Evolutionary conservation across 768 basidiomycete genomes (phyloP).

Genomic region (Lactarius trivialis): DNA sequence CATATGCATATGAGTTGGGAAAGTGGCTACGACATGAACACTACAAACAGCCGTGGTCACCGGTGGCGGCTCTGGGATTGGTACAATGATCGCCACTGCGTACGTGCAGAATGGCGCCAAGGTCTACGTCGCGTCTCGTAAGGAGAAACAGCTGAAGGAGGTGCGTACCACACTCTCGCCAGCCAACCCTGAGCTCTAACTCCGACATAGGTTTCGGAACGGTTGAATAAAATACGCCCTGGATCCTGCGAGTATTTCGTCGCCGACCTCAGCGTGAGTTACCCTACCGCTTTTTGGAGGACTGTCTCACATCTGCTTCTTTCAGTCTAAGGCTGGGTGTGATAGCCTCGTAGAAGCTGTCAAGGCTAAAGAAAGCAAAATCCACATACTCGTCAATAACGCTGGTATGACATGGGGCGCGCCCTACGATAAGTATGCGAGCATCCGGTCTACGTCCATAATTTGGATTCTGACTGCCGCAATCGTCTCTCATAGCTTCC

Average conservation of each 20-base stretch:
- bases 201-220: constrained; percentile 31
- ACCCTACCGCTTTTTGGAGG: neutral
- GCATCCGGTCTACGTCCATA: neutral
- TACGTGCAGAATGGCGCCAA: constrained; percentile 82
- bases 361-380: constrained; percentile 59
- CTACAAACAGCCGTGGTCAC: constrained; percentile 57
- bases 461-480: neutral
- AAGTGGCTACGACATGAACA: neutral
- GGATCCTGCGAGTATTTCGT: constrained; percentile 67
- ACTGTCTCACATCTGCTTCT: neutral
- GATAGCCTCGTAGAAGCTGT: constrained; percentile 63
- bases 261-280: constrained; percentile 63
- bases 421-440: constrained; percentile 43
- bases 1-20: neutral
- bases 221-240: constrained; percentile 53
- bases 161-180: constrained; percentile 30
- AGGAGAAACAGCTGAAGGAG: constrained; percentile 71
- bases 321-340: constrained; percentile 71
- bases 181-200: constrained; percentile 35
- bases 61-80: constrained; percentile 79
- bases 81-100: constrained; percentile 76
- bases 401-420: constrained; percentile 78
- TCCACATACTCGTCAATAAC: constrained; percentile 83
- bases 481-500: constrained; percentile 36
- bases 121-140: constrained; percentile 86